Conservation (phyloP, 805 yeast species). For the Komagataella populi region DNA sequence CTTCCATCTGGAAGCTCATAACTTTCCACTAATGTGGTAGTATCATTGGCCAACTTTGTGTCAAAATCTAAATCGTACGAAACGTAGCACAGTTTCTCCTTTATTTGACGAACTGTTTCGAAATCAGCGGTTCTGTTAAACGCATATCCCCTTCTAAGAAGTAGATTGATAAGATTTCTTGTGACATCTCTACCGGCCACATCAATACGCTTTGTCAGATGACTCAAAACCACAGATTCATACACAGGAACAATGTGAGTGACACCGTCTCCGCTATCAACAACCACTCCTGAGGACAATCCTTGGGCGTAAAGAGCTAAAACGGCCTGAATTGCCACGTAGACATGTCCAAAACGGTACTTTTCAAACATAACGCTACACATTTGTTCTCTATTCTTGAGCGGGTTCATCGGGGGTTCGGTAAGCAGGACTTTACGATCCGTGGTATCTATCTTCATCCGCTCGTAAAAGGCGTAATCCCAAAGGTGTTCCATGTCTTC, state of each 20-base stretch:
- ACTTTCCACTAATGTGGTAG: conserved; percentile 86
- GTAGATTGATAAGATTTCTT: conserved; percentile 80
- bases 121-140: conserved; percentile 98
- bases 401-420: conserved; percentile 97
- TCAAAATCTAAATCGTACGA: conserved; percentile 90
- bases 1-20: conserved; percentile 97
- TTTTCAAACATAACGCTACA: conserved; percentile 88
- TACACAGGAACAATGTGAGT: conserved; percentile 98
- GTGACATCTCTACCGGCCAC: conserved; percentile 99
- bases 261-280: conserved; percentile 97
- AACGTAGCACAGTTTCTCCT: conserved; percentile 91
- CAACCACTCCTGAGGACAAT: conserved; percentile 91
- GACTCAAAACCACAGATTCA: conserved; percentile 93
- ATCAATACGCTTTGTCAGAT: conserved; percentile 81
- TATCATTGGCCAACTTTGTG: conserved; percentile 75
- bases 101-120: conserved; percentile 95
- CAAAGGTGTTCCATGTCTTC: conserved; percentile 97
- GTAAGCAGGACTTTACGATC: conserved; percentile 80
- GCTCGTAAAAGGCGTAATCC: conserved; percentile 94
- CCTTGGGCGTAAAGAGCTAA: conserved; percentile 96
- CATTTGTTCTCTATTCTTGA: conserved; percentile 82
- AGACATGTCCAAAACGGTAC: conserved; percentile 83
- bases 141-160: conserved; percentile 93
- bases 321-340: conserved; percentile 96
- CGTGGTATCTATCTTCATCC: conserved; percentile 62